A percentile compares a stretch with the other conserved stretches of the same genome.
These are phyloP conservation scores for Cercospora sesami DNA, from an alignment of 2,329 filamentous ascomycete species.

Conservation along the genomic window DNA sequence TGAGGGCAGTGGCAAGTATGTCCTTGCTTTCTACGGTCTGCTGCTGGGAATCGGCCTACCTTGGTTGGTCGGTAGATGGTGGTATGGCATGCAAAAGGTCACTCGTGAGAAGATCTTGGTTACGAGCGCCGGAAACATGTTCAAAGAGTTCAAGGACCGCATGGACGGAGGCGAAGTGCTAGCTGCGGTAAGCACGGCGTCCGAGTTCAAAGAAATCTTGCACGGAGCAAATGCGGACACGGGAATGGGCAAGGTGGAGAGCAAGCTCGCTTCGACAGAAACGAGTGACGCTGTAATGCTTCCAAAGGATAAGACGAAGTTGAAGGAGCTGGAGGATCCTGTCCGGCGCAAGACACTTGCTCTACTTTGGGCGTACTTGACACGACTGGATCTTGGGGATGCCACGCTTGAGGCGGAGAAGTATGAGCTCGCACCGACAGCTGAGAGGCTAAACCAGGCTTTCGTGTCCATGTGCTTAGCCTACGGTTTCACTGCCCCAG, in stretches of 20 bases:
- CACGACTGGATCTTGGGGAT: conserved; percentile 81
- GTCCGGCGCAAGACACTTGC: conserved; percentile 81
- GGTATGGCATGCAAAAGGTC: conserved; percentile 92
- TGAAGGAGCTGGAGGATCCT: conserved; percentile 78
- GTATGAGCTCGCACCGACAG: conserved; percentile 83
- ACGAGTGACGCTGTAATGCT: conserved; percentile 61
- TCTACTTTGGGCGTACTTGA: conserved; percentile 92
- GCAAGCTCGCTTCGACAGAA: conserved; percentile 64
- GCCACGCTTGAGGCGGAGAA: conserved; percentile 77
- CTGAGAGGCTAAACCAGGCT: conserved; percentile 79
- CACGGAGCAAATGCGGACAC: conserved; percentile 76
- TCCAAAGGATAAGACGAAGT: conserved; percentile 70
- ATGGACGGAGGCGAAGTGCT: conserved; percentile 79
- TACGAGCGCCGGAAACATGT: conserved; percentile 90
- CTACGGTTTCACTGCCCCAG: conserved; percentile 78
- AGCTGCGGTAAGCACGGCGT: conserved; percentile 76
- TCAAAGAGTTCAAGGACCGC: conserved; percentile 85
- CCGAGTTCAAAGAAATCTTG: conserved; percentile 77
- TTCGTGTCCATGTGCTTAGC: conserved; percentile 85
- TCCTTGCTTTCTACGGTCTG: conserved; percentile 83
- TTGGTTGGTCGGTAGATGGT: conserved; percentile 94
- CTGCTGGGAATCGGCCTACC: conserved; percentile 88
- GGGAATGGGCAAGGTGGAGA: conserved; percentile 80
- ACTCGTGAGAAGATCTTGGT: conserved; percentile 93
- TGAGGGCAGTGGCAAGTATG: conserved; percentile 93